Evolutionary conservation across 1,284 basidiomycete species (phyloP).

Genomic region (Pyrrhoderma lamaoense): DNA sequence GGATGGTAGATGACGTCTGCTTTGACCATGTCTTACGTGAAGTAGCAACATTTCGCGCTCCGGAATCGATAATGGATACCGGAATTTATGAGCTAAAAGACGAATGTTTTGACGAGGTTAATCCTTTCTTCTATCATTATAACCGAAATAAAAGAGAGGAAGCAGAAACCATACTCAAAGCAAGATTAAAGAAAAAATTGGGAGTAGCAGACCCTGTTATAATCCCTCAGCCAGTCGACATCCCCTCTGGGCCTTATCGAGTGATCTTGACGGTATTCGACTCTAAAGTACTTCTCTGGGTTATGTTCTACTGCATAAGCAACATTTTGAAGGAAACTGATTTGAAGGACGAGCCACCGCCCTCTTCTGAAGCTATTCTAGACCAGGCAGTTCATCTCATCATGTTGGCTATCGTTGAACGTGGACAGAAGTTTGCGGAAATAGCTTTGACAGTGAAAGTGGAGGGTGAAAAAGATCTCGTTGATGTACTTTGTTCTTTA

Average conservation of each 20-base stretch:
- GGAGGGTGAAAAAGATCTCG: slow-evolving; percentile 53
- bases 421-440: slow-evolving; percentile 53
- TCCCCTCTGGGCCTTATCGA: slow-evolving; percentile 62
- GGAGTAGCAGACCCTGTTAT: slow-evolving; percentile 64
- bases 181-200: slow-evolving; percentile 60
- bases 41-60: slow-evolving; percentile 80
- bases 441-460: slow-evolving; percentile 48
- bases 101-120: slow-evolving; percentile 79
- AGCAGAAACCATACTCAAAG: slow-evolving; percentile 76
- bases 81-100: slow-evolving; percentile 88
- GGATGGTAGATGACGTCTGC: slow-evolving; percentile 78
- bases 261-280: slow-evolving; percentile 54
- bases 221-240: slow-evolving; percentile 61
- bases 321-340: slow-evolving; percentile 62
- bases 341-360: slow-evolving; percentile 46
- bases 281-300: slow-evolving; percentile 61
- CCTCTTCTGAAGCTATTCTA: slow-evolving; percentile 80
- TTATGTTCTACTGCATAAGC: slow-evolving; percentile 71
- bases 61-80: slow-evolving; percentile 69
- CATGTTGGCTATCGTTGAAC: slow-evolving; percentile 76
- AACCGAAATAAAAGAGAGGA: slow-evolving; percentile 92
- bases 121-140: slow-evolving; percentile 96
- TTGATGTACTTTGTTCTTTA: slow-evolving; percentile 67
- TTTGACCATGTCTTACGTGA: slow-evolving; percentile 78
- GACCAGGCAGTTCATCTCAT: slow-evolving; percentile 83